Base-by-base conservation (phyloP, 164 flowering plant genomes). In the Buxus sempervirens region DNA sequence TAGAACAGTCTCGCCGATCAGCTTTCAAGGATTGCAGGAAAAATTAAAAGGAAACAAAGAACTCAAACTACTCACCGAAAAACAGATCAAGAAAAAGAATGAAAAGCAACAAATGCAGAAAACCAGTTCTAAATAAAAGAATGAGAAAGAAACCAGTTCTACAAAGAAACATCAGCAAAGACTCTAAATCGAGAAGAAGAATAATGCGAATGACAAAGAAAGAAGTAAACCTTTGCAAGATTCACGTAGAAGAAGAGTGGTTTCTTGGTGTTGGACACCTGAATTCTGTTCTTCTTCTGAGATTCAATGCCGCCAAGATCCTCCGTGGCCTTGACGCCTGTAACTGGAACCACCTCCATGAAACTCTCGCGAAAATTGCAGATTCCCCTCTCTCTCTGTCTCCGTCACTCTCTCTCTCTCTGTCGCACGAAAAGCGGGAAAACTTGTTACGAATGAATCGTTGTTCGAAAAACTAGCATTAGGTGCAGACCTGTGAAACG, bases 211-310 rank as follows among this genome's bases (percentile, higher is more conserved):
- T 27, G 7, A 48, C 18, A 62, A 6, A 25, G 19, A 27, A 32
- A 27, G 53, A 26, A 54, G 56, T 36, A 20, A 38, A 85, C 89
- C 82, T 85, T 85, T 51, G 89, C 89, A 53, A 85, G 89, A 77
- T 85, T 85, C 58, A 85, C 86, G 61, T 85, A 85, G 75, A 85
- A 85, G 79, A 81, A 85, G 68, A 85, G 82, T 0, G 89, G 89
- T 60, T 85, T 85, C 82, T 85, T 83, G 68, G 85, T 83, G 73
- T 85, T 83, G 48, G 89, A 85, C 0, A 85, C 87, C 72, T 85
- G 89, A 65, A 85, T 85, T 60, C 86, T 77, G 76, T 85, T 83
- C 78, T 79, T 85, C 81, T 82, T 79, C 49, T 68, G 83, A 58
- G 23, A 61, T 48, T 48, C 68, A 9, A 23, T 60, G 26, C 32